phyloP scores from a whole-genome alignment of 768 basidiomycete species.

The Amanita muscaria region DNA sequence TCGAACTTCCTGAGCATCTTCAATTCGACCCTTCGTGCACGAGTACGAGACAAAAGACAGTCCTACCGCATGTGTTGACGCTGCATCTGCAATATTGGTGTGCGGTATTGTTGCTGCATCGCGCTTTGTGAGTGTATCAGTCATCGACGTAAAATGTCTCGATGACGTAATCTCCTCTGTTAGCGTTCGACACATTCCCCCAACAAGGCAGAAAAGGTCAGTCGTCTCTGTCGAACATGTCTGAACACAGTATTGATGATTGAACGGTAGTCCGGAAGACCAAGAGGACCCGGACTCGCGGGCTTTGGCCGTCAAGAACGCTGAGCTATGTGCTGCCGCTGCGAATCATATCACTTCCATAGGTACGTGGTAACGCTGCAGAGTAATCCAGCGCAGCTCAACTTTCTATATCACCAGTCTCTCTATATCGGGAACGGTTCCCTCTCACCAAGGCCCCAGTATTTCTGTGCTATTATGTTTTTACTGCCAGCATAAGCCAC shows the following conservation, averaged over 20 bases:
- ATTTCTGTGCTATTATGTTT: constrained; percentile 72
- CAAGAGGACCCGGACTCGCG: constrained; percentile 46
- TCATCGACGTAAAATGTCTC: constrained; percentile 8
- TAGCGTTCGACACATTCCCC: constrained; percentile 34
- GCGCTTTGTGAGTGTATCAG: constrained; percentile 57
- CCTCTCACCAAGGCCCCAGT: constrained; percentile 52
- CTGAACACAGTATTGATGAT: background rate
- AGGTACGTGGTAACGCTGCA: constrained; percentile 27
- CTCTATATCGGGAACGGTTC: constrained; percentile 55
- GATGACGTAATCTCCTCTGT: background rate
- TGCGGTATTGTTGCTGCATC: constrained; percentile 62
- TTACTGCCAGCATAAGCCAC: constrained; percentile 76
- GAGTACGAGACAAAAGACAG: constrained; percentile 31
- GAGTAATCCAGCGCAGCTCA: background rate
- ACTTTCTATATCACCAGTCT: constrained; percentile 26
- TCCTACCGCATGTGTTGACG: constrained; percentile 59
- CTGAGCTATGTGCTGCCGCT: constrained; percentile 66
- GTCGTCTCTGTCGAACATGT: no score
- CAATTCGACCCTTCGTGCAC: constrained; percentile 40
- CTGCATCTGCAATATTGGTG: constrained; percentile 88
- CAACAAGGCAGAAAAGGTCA: constrained; percentile 30
- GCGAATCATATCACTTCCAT: constrained; percentile 75
- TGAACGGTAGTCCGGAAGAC: constrained; percentile 25
- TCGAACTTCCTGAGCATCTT: constrained; percentile 60
- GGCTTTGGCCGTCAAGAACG: constrained; percentile 50